Percentiles rank a stretch among this genome's conserved stretches.
phyloP scores from a whole-genome alignment of 305 asterid genomes.

The Plantago lanceolata region DNA sequence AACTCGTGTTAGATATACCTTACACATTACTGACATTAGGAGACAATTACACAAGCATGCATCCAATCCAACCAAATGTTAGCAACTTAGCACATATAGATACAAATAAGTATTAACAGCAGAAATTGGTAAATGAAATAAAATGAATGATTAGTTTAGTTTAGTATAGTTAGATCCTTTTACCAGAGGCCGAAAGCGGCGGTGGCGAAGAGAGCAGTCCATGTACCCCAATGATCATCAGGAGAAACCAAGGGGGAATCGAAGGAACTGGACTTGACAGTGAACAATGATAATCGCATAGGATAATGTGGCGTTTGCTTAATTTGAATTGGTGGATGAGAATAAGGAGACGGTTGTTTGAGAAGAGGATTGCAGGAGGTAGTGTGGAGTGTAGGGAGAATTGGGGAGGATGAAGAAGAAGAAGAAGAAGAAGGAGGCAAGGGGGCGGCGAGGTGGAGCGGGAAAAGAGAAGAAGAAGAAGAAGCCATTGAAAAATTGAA shows the following conservation, averaged over 20 bases:
- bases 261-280: conserved; percentile 34
- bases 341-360: no score
- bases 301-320: conserved; percentile 9
- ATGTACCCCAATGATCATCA: conserved; percentile 75
- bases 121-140: no score
- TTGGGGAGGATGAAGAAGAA: conserved; percentile 13
- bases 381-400: no score
- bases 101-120: no score
- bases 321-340: no score
- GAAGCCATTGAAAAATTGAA: conserved; percentile 37
- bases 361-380: background rate
- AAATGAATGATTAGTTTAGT: no score
- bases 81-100: no score
- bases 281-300: background rate
- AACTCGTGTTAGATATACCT: no score
- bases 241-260: conserved; percentile 59
- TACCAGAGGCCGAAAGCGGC: conserved; percentile 85
- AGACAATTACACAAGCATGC: no score
- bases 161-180: no score
- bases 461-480: conserved; percentile 21
- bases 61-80: background rate
- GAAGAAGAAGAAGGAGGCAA: conserved; percentile 25
- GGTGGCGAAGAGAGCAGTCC: conserved; percentile 78
- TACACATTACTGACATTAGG: no score
- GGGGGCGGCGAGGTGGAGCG: conserved; percentile 25